Conservation (phyloP, 441 rosid species). For the Populus hybrid region DNA sequence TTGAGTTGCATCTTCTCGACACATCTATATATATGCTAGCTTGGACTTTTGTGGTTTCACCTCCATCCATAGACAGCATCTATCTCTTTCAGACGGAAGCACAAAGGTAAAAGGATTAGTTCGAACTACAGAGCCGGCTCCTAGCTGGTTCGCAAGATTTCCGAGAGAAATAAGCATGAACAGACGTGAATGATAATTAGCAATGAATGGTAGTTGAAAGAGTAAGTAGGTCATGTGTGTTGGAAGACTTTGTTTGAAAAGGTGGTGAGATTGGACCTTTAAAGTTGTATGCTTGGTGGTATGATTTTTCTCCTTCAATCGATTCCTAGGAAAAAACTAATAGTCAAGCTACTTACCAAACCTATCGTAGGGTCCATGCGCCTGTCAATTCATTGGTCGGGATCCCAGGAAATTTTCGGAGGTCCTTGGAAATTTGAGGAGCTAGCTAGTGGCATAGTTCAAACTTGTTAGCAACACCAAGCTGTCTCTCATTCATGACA, state of each 20-base stretch:
- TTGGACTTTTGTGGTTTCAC: slow-evolving; percentile 6
- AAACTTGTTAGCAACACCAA: neutral
- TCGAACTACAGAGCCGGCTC: neutral
- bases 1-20: neutral
- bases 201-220: neutral
- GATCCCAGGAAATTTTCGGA: neutral
- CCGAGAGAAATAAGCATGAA: neutral
- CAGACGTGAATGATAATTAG: neutral
- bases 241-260: neutral
- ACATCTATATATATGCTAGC: neutral
- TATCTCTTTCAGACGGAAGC: neutral
- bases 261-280: neutral
- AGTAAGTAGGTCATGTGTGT: neutral
- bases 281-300: neutral
- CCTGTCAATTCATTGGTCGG: neutral
- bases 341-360: neutral
- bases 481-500: neutral
- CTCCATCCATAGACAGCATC: neutral
- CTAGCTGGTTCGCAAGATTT: neutral
- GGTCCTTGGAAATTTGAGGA: neutral
- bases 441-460: neutral
- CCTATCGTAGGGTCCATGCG: neutral
- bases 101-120: neutral
- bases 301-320: neutral
- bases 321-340: neutral